Evolutionary conservation across 176 grass and related monocot species (phyloP), one percentile per base, ranked within the genome.

Genomic region (Aegilops bicornis): DNA sequence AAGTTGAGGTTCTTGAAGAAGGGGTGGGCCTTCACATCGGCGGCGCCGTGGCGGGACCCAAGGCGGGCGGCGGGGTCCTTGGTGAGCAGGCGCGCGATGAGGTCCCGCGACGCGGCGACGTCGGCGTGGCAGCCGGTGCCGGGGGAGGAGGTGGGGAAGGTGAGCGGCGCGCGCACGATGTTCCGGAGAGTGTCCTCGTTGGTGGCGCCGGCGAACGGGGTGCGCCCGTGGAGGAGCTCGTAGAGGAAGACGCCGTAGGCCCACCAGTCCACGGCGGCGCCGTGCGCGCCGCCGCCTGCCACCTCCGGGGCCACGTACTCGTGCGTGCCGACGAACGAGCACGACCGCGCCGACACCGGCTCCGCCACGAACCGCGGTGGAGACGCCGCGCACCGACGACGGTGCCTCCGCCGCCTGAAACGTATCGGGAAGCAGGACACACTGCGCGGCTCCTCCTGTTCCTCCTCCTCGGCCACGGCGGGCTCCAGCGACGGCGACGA

Each of bases 181-280:
- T 89, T 99, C 6, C 92, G 90, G 43, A 99, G 90, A 6, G 94
- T 99, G 6, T 72, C 39, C 20, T 90, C 81, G 62, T 91, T 96
- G 56, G 83, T 88, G 16, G 90, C 83, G 6, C 90, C 97, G 0
- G 79, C 94, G 78, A 99, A 99, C 2, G 94, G 97, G 7, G 97
- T 96, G 47, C 89, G 92, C 0, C 97, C 88, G 83, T 93, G 88
- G 15, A 96, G 78, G 1, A 99, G 79, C 80, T 99, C 97, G 87
- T 96, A 99, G 9, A 99, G 89, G 82, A 99, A 92, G 12, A 99
- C 87, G n/a, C 97, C 97, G 15, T 85, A 87, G 6, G 97, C 93
- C 97, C 97, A 99, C 97, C 97, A 99, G 90, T 99, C 97, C 7
- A 99, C 94, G n/a, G 94, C 90, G 11, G 90, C 91, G 54, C 94